Conservation (phyloP, 2,329 filamentous ascomycete genomes). For the Xylaria sp. region DNA sequence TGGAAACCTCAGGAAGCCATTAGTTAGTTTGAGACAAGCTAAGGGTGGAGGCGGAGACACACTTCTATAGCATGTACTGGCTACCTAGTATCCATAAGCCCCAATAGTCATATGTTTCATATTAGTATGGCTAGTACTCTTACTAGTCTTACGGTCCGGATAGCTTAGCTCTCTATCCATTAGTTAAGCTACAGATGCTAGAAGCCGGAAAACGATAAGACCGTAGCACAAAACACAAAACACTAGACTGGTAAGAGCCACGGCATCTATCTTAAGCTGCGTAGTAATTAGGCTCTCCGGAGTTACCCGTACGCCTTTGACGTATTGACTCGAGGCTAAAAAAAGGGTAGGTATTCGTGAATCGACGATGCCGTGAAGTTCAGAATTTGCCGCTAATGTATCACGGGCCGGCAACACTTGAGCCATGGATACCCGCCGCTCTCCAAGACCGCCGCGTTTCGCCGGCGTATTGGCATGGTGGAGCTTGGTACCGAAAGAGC, state of each 20-base stretch:
- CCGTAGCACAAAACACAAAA: too few relatives aligned
- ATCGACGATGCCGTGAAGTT: neutral
- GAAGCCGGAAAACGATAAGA: too few relatives aligned
- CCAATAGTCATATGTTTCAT: neutral
- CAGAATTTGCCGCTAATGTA: slow-evolving; percentile 7
- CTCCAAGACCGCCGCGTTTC: neutral
- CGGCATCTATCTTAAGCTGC: too few relatives aligned
- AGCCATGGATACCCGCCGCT: slow-evolving; percentile 1
- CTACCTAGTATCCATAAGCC: neutral
- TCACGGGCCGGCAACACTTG: slow-evolving; percentile 13
- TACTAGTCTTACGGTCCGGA: neutral
- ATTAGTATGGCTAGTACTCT: neutral
- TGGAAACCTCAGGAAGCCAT: neutral
- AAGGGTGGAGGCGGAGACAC: neutral
- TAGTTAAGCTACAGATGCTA: neutral
- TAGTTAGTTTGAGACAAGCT: neutral
- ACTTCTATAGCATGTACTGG: neutral
- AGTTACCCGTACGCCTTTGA: neutral
- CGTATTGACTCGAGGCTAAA: slow-evolving; percentile 18
- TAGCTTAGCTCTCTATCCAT: neutral
- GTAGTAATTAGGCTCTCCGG: too few relatives aligned
- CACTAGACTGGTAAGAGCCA: too few relatives aligned
- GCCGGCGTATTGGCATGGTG: neutral
- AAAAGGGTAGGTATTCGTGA: neutral
- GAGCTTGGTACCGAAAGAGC: slow-evolving; percentile 6